Percentiles rank a stretch among this genome's conserved stretches.
These are phyloP conservation scores for Abrus pulchellus DNA, from an alignment of 306 rosid genomes.

Conservation along the genomic window DNA sequence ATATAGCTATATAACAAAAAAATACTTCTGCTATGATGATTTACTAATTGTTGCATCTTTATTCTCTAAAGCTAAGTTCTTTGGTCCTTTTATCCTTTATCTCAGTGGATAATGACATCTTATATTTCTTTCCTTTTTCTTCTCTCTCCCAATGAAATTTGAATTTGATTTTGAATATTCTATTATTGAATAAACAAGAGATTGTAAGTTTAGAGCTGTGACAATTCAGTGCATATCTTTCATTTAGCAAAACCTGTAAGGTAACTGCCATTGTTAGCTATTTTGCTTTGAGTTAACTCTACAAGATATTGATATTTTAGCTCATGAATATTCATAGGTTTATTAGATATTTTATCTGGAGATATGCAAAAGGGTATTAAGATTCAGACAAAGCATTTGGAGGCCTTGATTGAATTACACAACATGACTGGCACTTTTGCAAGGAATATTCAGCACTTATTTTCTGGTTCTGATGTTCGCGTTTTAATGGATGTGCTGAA, in stretches of 20 bases:
- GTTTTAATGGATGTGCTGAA: conserved; percentile 81
- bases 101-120: not conserved
- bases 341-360: conserved; percentile 86
- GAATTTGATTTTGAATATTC: conserved; percentile 19
- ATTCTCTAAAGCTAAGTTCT: conserved; percentile 1
- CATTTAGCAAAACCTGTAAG: not conserved
- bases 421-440: conserved; percentile 93
- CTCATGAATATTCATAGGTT: conserved; percentile 65
- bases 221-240: conserved; percentile 33
- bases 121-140: conserved; percentile 1
- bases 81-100: conserved; percentile 35
- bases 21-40: not conserved
- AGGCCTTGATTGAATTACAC: conserved; percentile 91
- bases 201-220: conserved; percentile 20
- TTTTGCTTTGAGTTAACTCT: conserved; percentile 28
- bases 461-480: conserved; percentile 81
- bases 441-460: conserved; percentile 92
- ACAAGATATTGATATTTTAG: conserved; percentile 37
- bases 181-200: conserved; percentile 18
- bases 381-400: conserved; percentile 92
- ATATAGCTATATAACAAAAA: conserved; percentile 22
- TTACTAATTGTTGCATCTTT: conserved; percentile 13
- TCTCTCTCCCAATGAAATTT: not conserved
- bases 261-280: conserved; percentile 21
- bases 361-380: conserved; percentile 97